Evolutionary conservation across 2,329 filamentous ascomycete species (phyloP), one percentile per base, ranked within the genome.

Genomic region (Aspergillus sp.): DNA sequence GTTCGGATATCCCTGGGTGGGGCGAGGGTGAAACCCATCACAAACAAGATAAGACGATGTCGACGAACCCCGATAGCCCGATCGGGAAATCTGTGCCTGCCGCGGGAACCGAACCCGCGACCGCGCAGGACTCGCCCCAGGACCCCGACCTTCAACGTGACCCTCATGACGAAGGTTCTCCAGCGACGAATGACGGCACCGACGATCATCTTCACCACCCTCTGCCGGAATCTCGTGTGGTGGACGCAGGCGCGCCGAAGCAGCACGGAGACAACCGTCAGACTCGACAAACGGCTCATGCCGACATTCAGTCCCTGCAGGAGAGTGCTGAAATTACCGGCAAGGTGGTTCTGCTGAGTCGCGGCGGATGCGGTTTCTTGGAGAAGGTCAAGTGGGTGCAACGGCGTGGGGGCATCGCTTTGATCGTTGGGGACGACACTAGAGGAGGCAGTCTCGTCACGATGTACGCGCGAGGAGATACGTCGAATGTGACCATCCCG

Each of bases 341-440:
- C 65, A 98, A 96, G 77, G 87, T 99, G 52, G 95, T 96, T 2
- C 81, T 99, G 55, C 82, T 99, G 58, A 96, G 91, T 74, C 87
- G 95, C 57, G 95, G 95, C 59, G 95, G 94, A 7, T 99, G 95
- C 75, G 95, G 95, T 5, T 99, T 99, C 74, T 78, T 97, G 61
- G 94, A 98, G 73, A 99, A 99, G 77, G 92, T 95, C 64, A 94
- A 96, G 80, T 99, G 95, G 95, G 92, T 90, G 12, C 95, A 99
- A 75, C 85, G 92, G 62, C 86, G 95, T 70, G 95, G 95, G 24
- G 95, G 90, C 20, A 84, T 92, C 60, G 95, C 91, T 39, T 81
- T 99, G 61, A 96, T 99, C 65, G 93, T 99, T 3, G 95, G 95
- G 26, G 95, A 99, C 74, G 90, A 97, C 74, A 89, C 91, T 59